These are phyloP conservation scores for Dissoconium aciculare DNA, from an alignment of 2,329 filamentous ascomycete genomes.

Conservation along the genomic window DNA sequence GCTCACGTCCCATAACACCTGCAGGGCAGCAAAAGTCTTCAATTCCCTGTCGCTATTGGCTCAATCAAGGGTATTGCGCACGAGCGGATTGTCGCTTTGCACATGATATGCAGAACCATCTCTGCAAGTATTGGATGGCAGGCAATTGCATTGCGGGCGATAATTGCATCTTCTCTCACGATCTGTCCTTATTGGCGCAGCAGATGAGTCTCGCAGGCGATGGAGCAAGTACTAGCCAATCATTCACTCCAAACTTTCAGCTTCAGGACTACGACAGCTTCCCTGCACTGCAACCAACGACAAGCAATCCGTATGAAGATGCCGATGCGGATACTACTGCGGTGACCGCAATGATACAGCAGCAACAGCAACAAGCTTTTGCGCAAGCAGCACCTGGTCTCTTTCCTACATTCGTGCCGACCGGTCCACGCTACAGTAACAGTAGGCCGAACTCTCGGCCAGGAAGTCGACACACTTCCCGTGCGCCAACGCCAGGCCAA, in stretches of 20 bases:
- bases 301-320: constrained; percentile 31
- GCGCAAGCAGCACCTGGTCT: constrained; percentile 47
- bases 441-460: constrained; percentile 67
- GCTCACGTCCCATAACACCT: constrained; percentile 59
- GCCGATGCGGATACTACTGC: constrained; percentile 25
- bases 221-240: constrained; percentile 48
- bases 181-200: constrained; percentile 73
- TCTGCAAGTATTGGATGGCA: constrained; percentile 99
- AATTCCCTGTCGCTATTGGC: constrained; percentile 92
- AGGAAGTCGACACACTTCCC: constrained; percentile 62
- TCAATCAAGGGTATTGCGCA: constrained; percentile 89
- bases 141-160: constrained; percentile 89
- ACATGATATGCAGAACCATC: constrained; percentile 84
- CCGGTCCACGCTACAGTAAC: constrained; percentile 22
- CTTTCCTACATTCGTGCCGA: constrained; percentile 43
- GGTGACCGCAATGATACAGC: constrained; percentile 30
- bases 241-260: constrained; percentile 53
- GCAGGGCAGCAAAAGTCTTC: constrained; percentile 63
- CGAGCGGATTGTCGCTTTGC: constrained; percentile 94
- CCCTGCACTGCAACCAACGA: constrained; percentile 48
- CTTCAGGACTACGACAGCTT: constrained; percentile 77
- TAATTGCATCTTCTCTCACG: constrained; percentile 93
- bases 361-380: constrained; percentile 29
- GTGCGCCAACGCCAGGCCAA: constrained; percentile 50
- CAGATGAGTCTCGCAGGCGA: constrained; percentile 53